Evolutionary conservation across 2,329 filamentous ascomycete species (phyloP), one percentile per base, ranked within the genome.

Genomic region (Akanthomyces muscarius): DNA sequence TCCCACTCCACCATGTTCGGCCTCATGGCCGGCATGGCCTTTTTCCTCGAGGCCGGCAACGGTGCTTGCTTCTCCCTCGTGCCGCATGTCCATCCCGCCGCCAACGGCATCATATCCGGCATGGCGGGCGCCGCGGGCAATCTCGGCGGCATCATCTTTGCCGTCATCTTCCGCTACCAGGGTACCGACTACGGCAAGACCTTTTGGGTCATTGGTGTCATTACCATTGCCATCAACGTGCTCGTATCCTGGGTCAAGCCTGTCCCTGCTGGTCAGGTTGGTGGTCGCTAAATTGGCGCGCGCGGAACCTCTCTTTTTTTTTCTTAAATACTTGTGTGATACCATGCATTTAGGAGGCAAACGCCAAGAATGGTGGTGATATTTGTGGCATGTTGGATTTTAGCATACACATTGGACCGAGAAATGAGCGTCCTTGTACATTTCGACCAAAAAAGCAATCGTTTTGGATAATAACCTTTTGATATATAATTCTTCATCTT

Each of bases 31-130:
- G 83, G 90, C 8, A 83, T 93, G 78, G 91, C 90, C 1, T 83
- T 96, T 72, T 96, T 96, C 78, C 77, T 93, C 54, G 91, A 96
- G 73, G 91, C 89, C 2, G 88, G 87, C 50, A 97, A 97, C 72
- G 93, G 93, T 0, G 87, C 90, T 47, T 95, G 90, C 77, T 97
- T 95, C 75, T 86, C 91, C 0, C 82, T 97, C 10, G 89, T 97
- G 25, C 92, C 92, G 2, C 92, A 97, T 72, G 89, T 96, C 1
- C 89, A 93, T 74, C 91, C 91, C 0, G 83, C 83, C 65, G 90
- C 91, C 65, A 97, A 96, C 74, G 92, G 91, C 16, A 73, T 83
- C 63, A 82, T 97, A 10, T 90, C 88, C 0, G 92, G 92, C 16
- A 79, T 90, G 45, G 88, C 91, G 0, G 92, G 92, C 11, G 92